These are phyloP conservation scores for Irpex lacteus DNA, from an alignment of 1,284 basidiomycete species.

Conservation along the genomic window DNA sequence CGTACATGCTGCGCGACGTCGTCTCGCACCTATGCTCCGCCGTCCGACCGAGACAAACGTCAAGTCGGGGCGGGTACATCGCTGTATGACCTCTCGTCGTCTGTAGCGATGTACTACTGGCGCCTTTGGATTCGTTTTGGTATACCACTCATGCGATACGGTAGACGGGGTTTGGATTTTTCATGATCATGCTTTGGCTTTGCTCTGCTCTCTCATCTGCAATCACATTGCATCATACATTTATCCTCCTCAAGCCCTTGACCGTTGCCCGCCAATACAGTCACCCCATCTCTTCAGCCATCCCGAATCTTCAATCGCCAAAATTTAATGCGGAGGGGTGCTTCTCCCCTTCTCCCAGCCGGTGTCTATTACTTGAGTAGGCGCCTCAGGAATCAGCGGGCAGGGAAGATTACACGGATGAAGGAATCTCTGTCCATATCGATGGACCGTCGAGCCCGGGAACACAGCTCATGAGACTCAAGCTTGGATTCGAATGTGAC, in stretches of 20 bases:
- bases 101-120: background rate
- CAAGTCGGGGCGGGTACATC: constrained; percentile 70
- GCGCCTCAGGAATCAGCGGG: background rate
- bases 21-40: constrained; percentile 71
- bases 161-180: too few species aligned
- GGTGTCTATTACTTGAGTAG: background rate
- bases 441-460: background rate
- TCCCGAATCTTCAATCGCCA: too few species aligned
- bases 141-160: too few species aligned
- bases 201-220: too few species aligned
- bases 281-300: too few species aligned
- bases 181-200: too few species aligned
- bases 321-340: too few species aligned
- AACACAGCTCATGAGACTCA: background rate
- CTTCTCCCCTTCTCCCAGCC: too few species aligned
- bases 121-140: too few species aligned
- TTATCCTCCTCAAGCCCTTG: too few species aligned
- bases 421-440: constrained; percentile 5
- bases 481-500: background rate
- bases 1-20: constrained; percentile 78
- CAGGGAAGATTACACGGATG: background rate
- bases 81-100: constrained; percentile 49
- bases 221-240: too few species aligned
- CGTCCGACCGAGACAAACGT: constrained; percentile 59
- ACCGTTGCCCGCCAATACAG: too few species aligned